Conservation (phyloP, 1,284 basidiomycete species). For the Naganishia cerealis region DNA sequence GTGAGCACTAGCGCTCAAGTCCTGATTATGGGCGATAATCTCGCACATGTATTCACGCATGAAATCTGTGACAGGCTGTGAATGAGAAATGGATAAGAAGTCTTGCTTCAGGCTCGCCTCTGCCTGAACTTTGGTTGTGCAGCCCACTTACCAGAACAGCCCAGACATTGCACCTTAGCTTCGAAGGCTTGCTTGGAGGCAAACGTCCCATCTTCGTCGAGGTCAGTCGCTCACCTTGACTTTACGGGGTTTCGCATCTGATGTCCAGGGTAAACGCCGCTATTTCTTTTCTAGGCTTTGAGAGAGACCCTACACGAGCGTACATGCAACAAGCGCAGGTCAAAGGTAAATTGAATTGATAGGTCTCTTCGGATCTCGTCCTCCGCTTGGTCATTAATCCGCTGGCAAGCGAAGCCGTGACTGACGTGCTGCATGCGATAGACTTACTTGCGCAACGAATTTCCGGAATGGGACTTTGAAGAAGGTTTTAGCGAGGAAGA, state of each 20-base stretch:
- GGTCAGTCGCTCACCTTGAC: conserved; percentile 32
- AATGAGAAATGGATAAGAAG: conserved; percentile 65
- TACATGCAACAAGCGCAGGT: conserved; percentile 48
- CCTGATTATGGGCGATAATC: not conserved
- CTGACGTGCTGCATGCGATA: conserved; percentile 43
- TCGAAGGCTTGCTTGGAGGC: conserved; percentile 55
- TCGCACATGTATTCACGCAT: not conserved
- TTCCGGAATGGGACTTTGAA: conserved; percentile 66
- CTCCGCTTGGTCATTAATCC: not conserved
- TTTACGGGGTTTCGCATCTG: not conserved
- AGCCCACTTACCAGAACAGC: conserved; percentile 73
- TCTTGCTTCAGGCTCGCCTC: conserved; percentile 58
- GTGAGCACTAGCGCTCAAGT: conserved; percentile 36
- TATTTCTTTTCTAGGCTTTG: conserved; percentile 37
- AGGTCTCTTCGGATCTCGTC: not conserved
- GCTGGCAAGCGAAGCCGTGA: not conserved
- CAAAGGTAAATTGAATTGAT: conserved; percentile 55
- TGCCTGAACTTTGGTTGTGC: conserved; percentile 65
- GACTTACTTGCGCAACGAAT: conserved; percentile 59
- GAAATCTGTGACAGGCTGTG: conserved; percentile 45
- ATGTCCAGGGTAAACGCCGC: not conserved
- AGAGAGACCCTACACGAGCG: conserved; percentile 51
- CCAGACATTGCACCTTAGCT: conserved; percentile 67
- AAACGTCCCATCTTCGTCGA: conserved; percentile 48
- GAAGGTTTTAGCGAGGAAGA: conserved; percentile 71